Conservation (phyloP, 768 basidiomycete species). For the Russula foetens region DNA sequence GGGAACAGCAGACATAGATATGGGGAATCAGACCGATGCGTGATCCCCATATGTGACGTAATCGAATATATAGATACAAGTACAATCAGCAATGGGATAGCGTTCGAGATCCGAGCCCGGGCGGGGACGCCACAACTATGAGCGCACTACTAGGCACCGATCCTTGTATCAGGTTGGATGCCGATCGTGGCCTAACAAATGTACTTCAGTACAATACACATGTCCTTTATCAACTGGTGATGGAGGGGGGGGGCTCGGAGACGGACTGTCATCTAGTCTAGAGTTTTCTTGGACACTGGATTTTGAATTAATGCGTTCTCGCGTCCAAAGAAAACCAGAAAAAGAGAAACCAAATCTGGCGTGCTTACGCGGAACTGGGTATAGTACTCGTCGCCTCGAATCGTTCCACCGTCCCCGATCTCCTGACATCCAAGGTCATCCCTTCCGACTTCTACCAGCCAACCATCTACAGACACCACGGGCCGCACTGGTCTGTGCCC, state of each 20-base stretch:
- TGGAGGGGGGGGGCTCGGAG: neutral
- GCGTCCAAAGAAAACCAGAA: too few relatives aligned
- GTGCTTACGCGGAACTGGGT: neutral
- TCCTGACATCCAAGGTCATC: conserved; percentile 53
- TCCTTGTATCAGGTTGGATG: too few relatives aligned
- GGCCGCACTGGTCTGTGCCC: conserved; percentile 24
- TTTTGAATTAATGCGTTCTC: neutral
- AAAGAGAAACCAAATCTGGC: too few relatives aligned
- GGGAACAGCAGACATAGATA: too few relatives aligned
- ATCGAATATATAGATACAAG: too few relatives aligned
- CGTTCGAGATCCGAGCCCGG: too few relatives aligned
- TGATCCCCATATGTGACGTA: too few relatives aligned
- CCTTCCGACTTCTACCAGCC: conserved; percentile 40
- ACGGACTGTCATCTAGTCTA: neutral
- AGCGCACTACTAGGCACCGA: too few relatives aligned
- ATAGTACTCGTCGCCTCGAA: neutral
- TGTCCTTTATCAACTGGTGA: neutral
- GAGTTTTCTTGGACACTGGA: neutral
- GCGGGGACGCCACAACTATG: too few relatives aligned
- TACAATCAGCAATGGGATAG: too few relatives aligned
- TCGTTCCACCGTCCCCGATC: conserved; percentile 34
- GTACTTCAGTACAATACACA: neutral
- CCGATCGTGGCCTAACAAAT: too few relatives aligned
- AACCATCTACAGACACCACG: conserved; percentile 50
- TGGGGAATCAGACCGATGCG: too few relatives aligned